phyloP scores from a whole-genome alignment of 495 filamentous ascomycete genomes.

The Talaromyces adpressus region DNA sequence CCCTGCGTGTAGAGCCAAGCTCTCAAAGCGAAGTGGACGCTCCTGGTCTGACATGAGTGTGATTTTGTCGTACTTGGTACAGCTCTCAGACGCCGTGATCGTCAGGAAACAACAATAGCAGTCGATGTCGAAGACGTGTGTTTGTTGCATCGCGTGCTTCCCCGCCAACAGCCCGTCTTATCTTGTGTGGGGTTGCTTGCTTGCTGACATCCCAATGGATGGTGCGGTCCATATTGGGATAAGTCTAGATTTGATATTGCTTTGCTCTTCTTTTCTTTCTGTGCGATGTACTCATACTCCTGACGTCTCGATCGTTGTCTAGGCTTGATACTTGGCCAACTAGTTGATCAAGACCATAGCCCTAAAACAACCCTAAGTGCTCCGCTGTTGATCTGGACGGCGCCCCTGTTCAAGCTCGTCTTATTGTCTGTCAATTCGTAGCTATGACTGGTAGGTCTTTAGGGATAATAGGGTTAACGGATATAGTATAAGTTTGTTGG shows the following conservation, averaged over 20 bases:
- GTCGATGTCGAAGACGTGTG: not conserved
- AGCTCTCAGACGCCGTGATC: not conserved
- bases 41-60: not conserved
- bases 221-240: not conserved
- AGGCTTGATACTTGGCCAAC: not conserved
- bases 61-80: too few relatives aligned
- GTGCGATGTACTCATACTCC: not conserved
- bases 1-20: constrained; percentile 81
- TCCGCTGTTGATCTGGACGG: not conserved
- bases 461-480: too few relatives aligned
- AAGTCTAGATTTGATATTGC: not conserved
- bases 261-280: not conserved
- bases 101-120: not conserved
- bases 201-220: not conserved
- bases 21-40: constrained; percentile 53
- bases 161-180: not conserved
- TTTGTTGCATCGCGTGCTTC: not conserved
- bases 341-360: not conserved
- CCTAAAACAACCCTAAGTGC: not conserved
- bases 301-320: not conserved
- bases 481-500: too few relatives aligned
- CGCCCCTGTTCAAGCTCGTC: too few relatives aligned
- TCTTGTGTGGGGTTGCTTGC: not conserved
- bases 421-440: too few relatives aligned
- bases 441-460: too few relatives aligned